Percentiles rank a stretch among this genome's conserved stretches.
These are phyloP conservation scores for Quercus ilex DNA, from an alignment of 306 rosid species.

Conservation along the genomic window DNA sequence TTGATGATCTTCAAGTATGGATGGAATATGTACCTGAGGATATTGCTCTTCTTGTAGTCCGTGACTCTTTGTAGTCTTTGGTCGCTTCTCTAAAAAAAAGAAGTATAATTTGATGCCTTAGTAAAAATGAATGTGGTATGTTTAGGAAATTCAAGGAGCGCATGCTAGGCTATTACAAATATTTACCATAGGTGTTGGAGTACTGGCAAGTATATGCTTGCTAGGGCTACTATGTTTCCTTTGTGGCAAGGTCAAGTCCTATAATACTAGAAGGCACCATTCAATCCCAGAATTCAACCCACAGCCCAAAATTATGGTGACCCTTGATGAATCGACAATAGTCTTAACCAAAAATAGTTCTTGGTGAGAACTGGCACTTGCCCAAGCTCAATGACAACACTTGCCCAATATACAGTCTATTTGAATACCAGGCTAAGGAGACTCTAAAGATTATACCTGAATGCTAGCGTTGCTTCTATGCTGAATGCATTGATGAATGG, in stretches of 20 bases:
- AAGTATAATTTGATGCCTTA: no score
- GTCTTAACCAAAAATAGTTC: slow-evolving; percentile 49
- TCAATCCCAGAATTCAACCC: slow-evolving; percentile 38
- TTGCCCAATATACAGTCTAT: slow-evolving; percentile 29
- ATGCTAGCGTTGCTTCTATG: slow-evolving; percentile 63
- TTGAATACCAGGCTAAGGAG: slow-evolving; percentile 47
- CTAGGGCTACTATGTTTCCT: neutral
- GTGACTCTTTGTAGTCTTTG: no score
- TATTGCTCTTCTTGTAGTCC: no score
- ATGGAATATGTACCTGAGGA: no score
- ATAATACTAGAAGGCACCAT: neutral
- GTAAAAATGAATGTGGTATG: neutral
- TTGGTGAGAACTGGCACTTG: slow-evolving; percentile 46
- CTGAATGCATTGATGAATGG: slow-evolving; percentile 62
- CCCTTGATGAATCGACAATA: slow-evolving; percentile 55
- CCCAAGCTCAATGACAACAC: slow-evolving; percentile 45
- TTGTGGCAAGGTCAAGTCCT: slow-evolving; percentile 23
- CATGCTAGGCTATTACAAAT: neutral
- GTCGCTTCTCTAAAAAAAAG: no score
- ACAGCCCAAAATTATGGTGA: slow-evolving; percentile 25
- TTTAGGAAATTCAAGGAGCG: neutral
- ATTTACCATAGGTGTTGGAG: neutral
- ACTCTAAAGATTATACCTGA: slow-evolving; percentile 54
- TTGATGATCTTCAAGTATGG: no score
- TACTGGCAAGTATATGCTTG: neutral